A percentile compares a stretch with the other conserved stretches of the same genome.
Evolutionary conservation across 2,329 filamentous ascomycete genomes (phyloP).

Genomic region (Diplodia corticola): DNA sequence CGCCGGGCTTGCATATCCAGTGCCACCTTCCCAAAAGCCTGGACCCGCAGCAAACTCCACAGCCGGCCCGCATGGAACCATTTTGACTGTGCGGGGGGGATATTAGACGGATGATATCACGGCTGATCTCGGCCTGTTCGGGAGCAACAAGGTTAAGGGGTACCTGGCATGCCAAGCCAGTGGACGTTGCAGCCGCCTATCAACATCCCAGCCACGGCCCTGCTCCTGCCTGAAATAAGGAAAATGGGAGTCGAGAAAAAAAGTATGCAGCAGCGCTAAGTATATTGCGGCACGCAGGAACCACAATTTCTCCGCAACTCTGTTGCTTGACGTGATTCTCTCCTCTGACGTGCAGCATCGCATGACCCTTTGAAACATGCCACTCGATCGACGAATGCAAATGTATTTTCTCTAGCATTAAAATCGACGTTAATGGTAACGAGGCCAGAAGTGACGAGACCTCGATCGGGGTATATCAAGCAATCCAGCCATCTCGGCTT

Average conservation of each 20-base stretch:
- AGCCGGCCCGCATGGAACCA: not conserved
- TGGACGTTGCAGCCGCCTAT: not conserved
- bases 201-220: not conserved
- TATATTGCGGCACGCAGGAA: not conserved
- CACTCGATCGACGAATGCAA: not conserved
- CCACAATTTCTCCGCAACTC: not conserved
- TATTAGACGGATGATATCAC: too few relatives aligned
- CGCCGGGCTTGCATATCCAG: not conserved
- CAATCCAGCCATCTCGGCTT: conserved; percentile 15
- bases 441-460: not conserved
- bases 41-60: not conserved
- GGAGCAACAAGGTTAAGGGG: not conserved
- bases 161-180: conserved; percentile 6
- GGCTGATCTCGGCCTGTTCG: not conserved
- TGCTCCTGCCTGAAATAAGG: conserved; percentile 1
- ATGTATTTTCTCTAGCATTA: not conserved
- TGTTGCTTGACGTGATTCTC: not conserved
- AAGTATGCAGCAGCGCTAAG: not conserved
- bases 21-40: not conserved
- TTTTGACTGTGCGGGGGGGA: not conserved
- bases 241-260: not conserved
- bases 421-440: not conserved
- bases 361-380: not conserved
- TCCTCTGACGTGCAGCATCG: not conserved
- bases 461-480: conserved; percentile 16